phyloP scores from a whole-genome alignment of 2,329 filamentous ascomycete species.

The Trichoderma sp. region DNA sequence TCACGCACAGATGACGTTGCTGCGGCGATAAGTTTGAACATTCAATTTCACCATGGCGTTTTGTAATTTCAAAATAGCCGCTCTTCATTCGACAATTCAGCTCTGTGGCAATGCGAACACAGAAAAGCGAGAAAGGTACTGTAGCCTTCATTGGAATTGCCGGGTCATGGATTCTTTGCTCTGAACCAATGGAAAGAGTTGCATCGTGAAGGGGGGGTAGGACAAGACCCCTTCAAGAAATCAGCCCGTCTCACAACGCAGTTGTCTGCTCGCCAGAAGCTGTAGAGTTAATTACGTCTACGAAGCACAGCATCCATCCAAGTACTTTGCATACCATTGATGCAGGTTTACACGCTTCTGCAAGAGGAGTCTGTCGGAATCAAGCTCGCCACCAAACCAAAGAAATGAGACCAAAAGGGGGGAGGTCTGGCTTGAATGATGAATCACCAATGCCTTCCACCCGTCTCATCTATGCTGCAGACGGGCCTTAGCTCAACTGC shows the following conservation, averaged over 20 bases:
- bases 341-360: background rate
- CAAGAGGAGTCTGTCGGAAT: background rate
- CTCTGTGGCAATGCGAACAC: background rate
- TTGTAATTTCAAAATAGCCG: background rate
- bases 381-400: background rate
- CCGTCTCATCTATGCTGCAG: background rate
- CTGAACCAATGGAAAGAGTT: background rate
- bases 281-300: background rate
- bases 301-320: background rate
- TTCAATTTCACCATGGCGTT: background rate
- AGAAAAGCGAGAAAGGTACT: background rate
- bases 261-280: background rate
- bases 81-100: background rate
- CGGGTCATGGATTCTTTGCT: background rate
- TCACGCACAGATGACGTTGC: background rate
- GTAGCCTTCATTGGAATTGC: background rate
- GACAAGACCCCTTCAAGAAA: conserved; percentile 11
- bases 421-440: background rate
- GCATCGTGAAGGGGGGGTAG: background rate
- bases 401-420: background rate
- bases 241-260: conserved; percentile 1
- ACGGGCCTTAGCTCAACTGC: background rate
- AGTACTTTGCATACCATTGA: background rate
- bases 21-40: background rate
- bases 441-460: background rate